Percentiles rank a stretch among this genome's conserved stretches.
phyloP scores from a whole-genome alignment of 148 eudicot species.

The Pharnaceum exiguum region DNA sequence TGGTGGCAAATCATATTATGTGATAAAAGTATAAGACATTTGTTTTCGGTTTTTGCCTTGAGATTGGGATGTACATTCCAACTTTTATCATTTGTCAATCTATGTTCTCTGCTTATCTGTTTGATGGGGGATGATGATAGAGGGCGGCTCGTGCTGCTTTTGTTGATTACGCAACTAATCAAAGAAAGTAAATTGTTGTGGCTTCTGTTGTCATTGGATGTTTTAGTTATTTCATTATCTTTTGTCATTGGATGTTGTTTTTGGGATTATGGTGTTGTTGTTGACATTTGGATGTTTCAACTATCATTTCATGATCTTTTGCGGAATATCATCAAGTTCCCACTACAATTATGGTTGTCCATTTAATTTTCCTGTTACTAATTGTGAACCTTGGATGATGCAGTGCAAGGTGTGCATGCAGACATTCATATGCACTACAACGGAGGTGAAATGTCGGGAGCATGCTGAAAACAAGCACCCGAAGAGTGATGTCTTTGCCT shows the following conservation, averaged over 20 bases:
- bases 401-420: slow-evolving; percentile 99
- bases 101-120: not conserved
- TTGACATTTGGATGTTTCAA: not conserved
- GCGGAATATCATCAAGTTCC: not conserved
- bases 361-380: not conserved
- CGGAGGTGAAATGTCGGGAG: slow-evolving; percentile 90
- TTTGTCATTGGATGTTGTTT: too few species aligned
- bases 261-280: not conserved
- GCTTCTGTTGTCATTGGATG: not conserved
- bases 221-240: too few species aligned
- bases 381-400: slow-evolving; percentile 23
- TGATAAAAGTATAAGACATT: too few species aligned
- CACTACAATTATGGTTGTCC: not conserved
- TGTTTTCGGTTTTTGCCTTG: too few species aligned
- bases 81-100: not conserved
- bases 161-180: not conserved
- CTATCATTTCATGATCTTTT: not conserved
- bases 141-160: slow-evolving; percentile 1
- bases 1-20: too few species aligned
- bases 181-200: slow-evolving; percentile 6
- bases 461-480: slow-evolving; percentile 96
- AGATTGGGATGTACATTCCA: too few species aligned
- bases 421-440: slow-evolving; percentile 88
- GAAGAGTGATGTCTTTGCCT: slow-evolving; percentile 50
- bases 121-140: slow-evolving; percentile 3